Evolutionary conservation across 176 grass and related monocot genomes (phyloP).

Genomic region (Microstegium vimineum): DNA sequence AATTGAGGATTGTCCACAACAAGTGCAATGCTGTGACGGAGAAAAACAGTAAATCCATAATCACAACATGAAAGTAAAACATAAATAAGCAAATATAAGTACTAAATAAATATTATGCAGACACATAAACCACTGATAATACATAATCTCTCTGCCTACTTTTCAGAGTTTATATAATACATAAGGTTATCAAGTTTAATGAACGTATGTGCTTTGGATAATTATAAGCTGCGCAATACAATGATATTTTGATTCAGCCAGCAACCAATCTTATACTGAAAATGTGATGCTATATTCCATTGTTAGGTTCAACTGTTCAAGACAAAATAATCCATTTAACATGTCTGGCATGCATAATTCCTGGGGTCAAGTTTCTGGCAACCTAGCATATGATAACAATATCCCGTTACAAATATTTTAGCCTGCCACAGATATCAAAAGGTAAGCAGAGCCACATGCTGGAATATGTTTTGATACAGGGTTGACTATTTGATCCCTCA

Average conservation of each 20-base stretch:
- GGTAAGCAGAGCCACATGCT: conserved; percentile 4
- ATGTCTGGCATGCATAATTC: background rate
- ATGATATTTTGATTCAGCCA: background rate
- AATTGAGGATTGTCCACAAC: conserved; percentile 90
- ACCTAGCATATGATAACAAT: conserved; percentile 1
- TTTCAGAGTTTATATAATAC: background rate
- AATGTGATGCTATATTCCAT: background rate
- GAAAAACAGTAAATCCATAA: conserved; percentile 24
- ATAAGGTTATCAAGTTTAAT: background rate
- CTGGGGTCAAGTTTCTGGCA: background rate
- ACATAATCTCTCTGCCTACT: background rate
- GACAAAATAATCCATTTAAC: background rate
- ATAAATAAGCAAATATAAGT: background rate
- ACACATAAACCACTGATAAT: background rate
- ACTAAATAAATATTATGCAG: background rate
- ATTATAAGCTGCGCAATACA: background rate
- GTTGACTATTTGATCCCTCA: background rate
- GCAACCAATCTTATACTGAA: background rate
- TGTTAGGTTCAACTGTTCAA: conserved; percentile 6
- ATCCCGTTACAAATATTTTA: background rate
- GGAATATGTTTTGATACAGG: background rate
- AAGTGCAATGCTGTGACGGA: conserved; percentile 71
- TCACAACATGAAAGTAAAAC: conserved; percentile 38
- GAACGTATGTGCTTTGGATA: background rate
- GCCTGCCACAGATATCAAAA: conserved; percentile 1